Base-by-base conservation (phyloP, 75 land plant genomes). In the Isoetes taiwanensis region DNA sequence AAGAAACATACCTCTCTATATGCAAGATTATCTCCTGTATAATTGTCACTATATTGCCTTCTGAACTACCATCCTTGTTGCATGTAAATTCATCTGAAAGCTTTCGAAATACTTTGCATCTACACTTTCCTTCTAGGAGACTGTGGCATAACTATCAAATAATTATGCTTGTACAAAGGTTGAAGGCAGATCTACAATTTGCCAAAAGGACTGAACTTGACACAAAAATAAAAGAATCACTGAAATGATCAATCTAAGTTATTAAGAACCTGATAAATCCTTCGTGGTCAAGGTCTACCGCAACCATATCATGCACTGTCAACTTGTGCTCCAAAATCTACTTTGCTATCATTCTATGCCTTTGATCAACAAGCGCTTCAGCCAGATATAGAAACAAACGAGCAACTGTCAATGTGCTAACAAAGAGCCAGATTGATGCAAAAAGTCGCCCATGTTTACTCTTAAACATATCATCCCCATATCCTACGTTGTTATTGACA, bases 371-470 rank as follows among this genome's bases (percentile, higher is more conserved):
- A 16, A 16, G 16, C 21, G 50, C 50, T 19, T 46, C 50, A 19
- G 50, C 50, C 5, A 46, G 16, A 16, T 19, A 46, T 6, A 46
- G 50, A 46, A 46, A 46, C 5, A 23, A 16, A 16, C 50, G 6
- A 46, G n/a, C 50, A n/a, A 46, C 50, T 19, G 50, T 23, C 50
- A 46, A 46, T 19, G 25, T 46, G 50, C 50, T 46, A 3, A 46
- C 16, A 16, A 46, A n/a, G 25, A 46, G 16, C 50, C 50, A 46
- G 4, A 46, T 46, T 8, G 50, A 46, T 6, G 50, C 50, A 46
- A 46, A 46, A 16, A 46, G 6, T 23, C 50, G 16, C 5, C 50
- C 50, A 5, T 5, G 4, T 23, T 19, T 5, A 23, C 50, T 46
- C 50, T 46, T n/a, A 23, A 46, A 46, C 19, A 23, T 23, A n/a